Percentiles rank a stretch among this genome's conserved stretches.
These are phyloP conservation scores for Kluyveromyces wickerhamii DNA, from an alignment of 805 yeast species.

Conservation along the genomic window DNA sequence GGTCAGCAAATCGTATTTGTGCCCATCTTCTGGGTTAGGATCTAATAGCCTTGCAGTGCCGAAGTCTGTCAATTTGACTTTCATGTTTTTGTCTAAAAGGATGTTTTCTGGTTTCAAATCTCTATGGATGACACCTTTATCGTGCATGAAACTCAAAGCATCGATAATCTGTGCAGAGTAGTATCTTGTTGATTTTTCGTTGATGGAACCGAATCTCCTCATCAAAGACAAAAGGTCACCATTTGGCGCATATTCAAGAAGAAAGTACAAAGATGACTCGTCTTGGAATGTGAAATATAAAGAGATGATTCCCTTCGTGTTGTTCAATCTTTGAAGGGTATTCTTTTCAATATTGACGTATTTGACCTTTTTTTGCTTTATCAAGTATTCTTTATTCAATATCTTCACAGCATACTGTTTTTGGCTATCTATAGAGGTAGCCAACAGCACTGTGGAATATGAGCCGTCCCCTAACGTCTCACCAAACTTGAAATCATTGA, in stretches of 20 bases:
- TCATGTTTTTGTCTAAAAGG: conserved; percentile 49
- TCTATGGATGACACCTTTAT: conserved; percentile 69
- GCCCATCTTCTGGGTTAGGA: conserved; percentile 30
- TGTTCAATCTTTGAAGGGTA: conserved; percentile 61
- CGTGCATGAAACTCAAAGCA: conserved; percentile 65
- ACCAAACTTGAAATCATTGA: conserved; percentile 84
- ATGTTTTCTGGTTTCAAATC: conserved; percentile 83
- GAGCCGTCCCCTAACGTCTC: conserved; percentile 92
- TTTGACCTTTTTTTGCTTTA: conserved; percentile 74
- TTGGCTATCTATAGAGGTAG: conserved; percentile 65
- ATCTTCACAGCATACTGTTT: conserved; percentile 76
- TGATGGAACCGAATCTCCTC: conserved; percentile 61
- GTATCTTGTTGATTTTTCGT: conserved; percentile 59
- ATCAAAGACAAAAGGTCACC: conserved; percentile 67
- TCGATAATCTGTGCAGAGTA: conserved; percentile 69
- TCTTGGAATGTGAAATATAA: conserved; percentile 76
- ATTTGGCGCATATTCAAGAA: conserved; percentile 69
- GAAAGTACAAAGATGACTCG: conserved; percentile 61
- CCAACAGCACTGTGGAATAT: conserved; percentile 85
- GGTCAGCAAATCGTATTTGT: conserved; percentile 55
- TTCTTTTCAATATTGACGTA: conserved; percentile 79
- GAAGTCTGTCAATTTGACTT: conserved; percentile 69
- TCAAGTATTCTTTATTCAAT: conserved; percentile 67
- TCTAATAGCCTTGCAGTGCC: conserved; percentile 76
- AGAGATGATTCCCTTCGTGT: conserved; percentile 55